A percentile compares a stretch with the other conserved stretches of the same genome.
Evolutionary conservation across 371 early-diverging fungal species (phyloP).

Genomic region (Saksenaea vasiformis): DNA sequence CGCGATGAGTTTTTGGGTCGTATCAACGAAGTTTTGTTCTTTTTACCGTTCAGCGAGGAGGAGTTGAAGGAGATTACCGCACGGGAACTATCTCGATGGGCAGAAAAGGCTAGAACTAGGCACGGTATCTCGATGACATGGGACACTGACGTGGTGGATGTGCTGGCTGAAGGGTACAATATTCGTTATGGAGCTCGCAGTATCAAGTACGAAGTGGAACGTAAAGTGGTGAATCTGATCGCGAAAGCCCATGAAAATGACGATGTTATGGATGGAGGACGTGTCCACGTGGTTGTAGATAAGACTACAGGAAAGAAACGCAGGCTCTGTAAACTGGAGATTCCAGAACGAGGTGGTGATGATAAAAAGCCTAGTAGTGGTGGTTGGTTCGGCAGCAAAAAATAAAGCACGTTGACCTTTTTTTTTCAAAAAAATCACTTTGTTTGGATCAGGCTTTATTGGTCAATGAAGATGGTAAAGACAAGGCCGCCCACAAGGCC

Average conservation of each 20-base stretch:
- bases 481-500: constrained; percentile 68
- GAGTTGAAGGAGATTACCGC: constrained; percentile 53
- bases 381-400: constrained; percentile 42
- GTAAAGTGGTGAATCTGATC: constrained; percentile 55
- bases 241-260: constrained; percentile 65
- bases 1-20: constrained; percentile 67
- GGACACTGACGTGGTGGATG: constrained; percentile 54
- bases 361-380: constrained; percentile 27
- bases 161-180: constrained; percentile 54
- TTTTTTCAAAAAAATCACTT: constrained; percentile 14
- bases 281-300: constrained; percentile 44
- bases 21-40: constrained; percentile 63
- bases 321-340: constrained; percentile 40
- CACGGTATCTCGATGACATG: constrained; percentile 60
- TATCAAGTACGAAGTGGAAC: constrained; percentile 64
- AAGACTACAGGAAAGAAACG: constrained; percentile 32
- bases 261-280: constrained; percentile 51
- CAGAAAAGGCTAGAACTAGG: constrained; percentile 48
- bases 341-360: constrained; percentile 42
- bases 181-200: constrained; percentile 64
- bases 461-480: constrained; percentile 65
- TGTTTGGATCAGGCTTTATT: constrained; percentile 9
- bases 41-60: constrained; percentile 56
- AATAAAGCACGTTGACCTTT: constrained; percentile 13
- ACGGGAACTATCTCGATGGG: constrained; percentile 56